A percentile compares a stretch with the other conserved stretches of the same genome.
phyloP scores from a whole-genome alignment of 257 asterid genomes.

The Ligustrum vulgare region DNA sequence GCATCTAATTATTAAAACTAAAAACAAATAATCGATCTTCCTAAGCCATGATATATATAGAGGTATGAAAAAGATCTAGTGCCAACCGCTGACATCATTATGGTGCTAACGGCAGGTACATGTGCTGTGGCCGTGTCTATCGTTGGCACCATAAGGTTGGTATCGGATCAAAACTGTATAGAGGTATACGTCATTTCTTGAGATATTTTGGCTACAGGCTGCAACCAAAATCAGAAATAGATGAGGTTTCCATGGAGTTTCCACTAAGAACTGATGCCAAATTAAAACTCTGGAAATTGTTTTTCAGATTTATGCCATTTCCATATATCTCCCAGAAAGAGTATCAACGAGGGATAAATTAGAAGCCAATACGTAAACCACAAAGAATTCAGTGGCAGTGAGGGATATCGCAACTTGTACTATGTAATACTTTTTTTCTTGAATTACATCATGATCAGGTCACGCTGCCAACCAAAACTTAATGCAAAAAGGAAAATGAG shows the following conservation, averaged over 20 bases:
- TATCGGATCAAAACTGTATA: too few relatives aligned
- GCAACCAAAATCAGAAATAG: too few relatives aligned
- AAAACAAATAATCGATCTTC: too few relatives aligned
- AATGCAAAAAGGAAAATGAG: slow-evolving; percentile 18
- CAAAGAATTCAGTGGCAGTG: not conserved
- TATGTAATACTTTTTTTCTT: slow-evolving; percentile 11
- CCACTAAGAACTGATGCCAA: not conserved
- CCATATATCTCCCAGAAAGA: not conserved
- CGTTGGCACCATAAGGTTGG: too few relatives aligned
- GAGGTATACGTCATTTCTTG: too few relatives aligned
- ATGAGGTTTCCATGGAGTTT: too few relatives aligned
- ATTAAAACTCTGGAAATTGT: not conserved
- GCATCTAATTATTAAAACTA: not conserved
- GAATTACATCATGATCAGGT: slow-evolving; percentile 27
- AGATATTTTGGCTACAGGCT: too few relatives aligned
- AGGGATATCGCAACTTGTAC: not conserved
- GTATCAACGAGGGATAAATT: not conserved
- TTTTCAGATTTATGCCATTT: not conserved
- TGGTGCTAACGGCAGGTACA: too few relatives aligned
- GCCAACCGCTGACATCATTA: too few relatives aligned
- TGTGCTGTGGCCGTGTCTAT: too few relatives aligned
- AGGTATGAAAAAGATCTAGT: too few relatives aligned
- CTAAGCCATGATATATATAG: too few relatives aligned
- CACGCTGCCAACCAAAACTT: slow-evolving; percentile 17
- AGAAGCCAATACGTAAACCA: not conserved